Percentiles rank a stretch among this genome's conserved stretches.
Evolutionary conservation across 176 grass and related monocot species (phyloP).

Genomic region (Eleusine coracana): DNA sequence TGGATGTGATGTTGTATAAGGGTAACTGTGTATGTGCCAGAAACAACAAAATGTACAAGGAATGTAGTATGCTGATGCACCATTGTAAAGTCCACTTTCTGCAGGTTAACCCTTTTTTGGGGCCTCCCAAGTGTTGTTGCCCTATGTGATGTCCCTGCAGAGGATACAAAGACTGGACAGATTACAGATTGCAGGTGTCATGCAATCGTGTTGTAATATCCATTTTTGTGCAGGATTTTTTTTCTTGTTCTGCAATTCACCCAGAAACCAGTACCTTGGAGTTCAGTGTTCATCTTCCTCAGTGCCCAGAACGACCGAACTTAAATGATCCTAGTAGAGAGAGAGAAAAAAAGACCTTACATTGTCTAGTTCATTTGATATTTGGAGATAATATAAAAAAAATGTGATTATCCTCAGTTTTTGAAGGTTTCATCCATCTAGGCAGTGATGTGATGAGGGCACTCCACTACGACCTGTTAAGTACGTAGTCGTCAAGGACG

Average conservation of each 20-base stretch:
- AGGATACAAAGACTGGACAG: slow-evolving; percentile 13
- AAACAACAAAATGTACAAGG: slow-evolving; percentile 26
- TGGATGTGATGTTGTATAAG: slow-evolving; percentile 68
- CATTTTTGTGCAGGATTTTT: background rate
- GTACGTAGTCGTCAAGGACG: too few species aligned
- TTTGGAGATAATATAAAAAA: background rate
- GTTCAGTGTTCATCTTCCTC: background rate
- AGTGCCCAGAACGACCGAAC: background rate
- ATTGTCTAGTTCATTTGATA: background rate
- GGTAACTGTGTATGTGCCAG: slow-evolving; percentile 31
- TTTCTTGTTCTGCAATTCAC: background rate
- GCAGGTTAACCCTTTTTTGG: slow-evolving; percentile 40
- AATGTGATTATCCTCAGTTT: background rate
- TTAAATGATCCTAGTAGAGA: background rate
- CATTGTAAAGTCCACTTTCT: slow-evolving; percentile 43
- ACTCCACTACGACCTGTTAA: too few species aligned
- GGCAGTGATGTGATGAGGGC: too few species aligned
- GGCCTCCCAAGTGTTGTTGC: slow-evolving; percentile 12
- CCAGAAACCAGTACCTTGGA: background rate
- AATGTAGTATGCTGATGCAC: slow-evolving; percentile 41
- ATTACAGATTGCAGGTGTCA: background rate
- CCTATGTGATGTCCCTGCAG: slow-evolving; percentile 31
- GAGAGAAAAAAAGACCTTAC: background rate
- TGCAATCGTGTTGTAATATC: background rate
- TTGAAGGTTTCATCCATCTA: background rate